Base-by-base conservation (phyloP, 352 stramenopile species). In the Pythium graminicola region DNA sequence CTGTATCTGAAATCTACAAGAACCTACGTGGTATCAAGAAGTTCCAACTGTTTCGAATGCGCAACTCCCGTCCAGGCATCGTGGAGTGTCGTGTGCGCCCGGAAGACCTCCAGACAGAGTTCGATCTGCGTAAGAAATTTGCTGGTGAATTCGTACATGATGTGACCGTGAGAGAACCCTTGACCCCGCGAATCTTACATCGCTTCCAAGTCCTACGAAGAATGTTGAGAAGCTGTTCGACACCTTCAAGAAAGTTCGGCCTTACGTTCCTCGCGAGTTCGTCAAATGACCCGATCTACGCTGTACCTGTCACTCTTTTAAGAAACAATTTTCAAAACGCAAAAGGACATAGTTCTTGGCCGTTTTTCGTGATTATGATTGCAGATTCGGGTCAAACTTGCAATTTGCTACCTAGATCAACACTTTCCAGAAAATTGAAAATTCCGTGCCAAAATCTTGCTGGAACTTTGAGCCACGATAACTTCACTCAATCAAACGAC, bases 41-140 rank as follows among this genome's bases (percentile, higher is more conserved):
- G 42, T 50, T 36, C 22, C 42, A 50, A 35, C 42, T 50, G 42
- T 50, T 50, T 35, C 23, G 23, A 3, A 50, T 50, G 42, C 20
- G 24, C 3, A 13, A 32, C 14, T 32, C 23, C 5, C 42, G 42
- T 4, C 42, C 42, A 13, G 42, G 24, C 3, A 35, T 50, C 10
- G 24, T 50, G 5, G 42, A 50, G 24, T 50, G 42, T 17, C 39
- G 39, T 16, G 17, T 16, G 4, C n/a, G 17, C 13, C 39, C 39
- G 6, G 16, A 10, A 19, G 39, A 24, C 20, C 14, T n/a, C 4
- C 39, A 46, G 17, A 23, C n/a, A 7, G 39, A 46, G 20, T 46
- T 8, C 17, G 39, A 46, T 27, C 39, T 46, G 6, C 39, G 39
- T 10, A 46, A 46, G 39, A 46, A 23, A 6, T 46, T 19, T 23